A percentile compares a stretch with the other conserved stretches of the same genome.
Evolutionary conservation across 768 basidiomycete genomes (phyloP).

Genomic region (Boletus pseudo-olivaceus): DNA sequence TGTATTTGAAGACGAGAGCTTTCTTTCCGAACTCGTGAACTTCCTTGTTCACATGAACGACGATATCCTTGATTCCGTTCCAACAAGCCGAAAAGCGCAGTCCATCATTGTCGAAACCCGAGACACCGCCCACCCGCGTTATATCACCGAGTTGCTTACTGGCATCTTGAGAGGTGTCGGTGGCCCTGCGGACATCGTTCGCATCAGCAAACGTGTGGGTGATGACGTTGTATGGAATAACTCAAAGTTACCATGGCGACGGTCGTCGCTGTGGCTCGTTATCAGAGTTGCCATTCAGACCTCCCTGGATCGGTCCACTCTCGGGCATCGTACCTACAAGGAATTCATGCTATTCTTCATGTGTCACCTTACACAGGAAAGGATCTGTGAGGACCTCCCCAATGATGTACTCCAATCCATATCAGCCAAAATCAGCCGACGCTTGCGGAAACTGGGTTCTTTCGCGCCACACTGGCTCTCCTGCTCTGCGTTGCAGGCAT

Average conservation of each 20-base stretch:
- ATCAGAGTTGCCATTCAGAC: slow-evolving; percentile 34
- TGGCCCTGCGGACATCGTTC: slow-evolving; percentile 23
- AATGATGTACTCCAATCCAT: slow-evolving; percentile 32
- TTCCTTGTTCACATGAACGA: slow-evolving; percentile 30
- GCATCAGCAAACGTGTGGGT: slow-evolving; percentile 16
- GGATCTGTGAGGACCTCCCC: neutral
- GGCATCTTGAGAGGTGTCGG: slow-evolving; percentile 44
- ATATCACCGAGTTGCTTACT: slow-evolving; percentile 47
- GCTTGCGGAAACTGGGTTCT: slow-evolving; percentile 24
- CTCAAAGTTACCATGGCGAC: slow-evolving; percentile 30
- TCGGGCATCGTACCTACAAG: slow-evolving; percentile 38
- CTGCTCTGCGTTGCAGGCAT: slow-evolving; percentile 4
- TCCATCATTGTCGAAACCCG: slow-evolving; percentile 35
- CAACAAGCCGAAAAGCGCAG: slow-evolving; percentile 38
- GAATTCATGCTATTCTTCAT: slow-evolving; percentile 44
- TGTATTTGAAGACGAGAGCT: slow-evolving; percentile 26
- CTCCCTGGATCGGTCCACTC: slow-evolving; percentile 10
- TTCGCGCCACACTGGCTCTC: slow-evolving; percentile 19
- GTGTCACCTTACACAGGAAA: neutral
- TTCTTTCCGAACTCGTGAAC: slow-evolving; percentile 34
- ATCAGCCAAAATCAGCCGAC: slow-evolving; percentile 27
- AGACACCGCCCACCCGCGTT: slow-evolving; percentile 42
- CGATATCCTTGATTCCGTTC: slow-evolving; percentile 1
- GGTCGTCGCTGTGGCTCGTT: slow-evolving; percentile 37
- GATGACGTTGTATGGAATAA: slow-evolving; percentile 28